These are phyloP conservation scores for Hanseniaspora guilliermondii DNA, from an alignment of 805 yeast species.

Conservation along the genomic window DNA sequence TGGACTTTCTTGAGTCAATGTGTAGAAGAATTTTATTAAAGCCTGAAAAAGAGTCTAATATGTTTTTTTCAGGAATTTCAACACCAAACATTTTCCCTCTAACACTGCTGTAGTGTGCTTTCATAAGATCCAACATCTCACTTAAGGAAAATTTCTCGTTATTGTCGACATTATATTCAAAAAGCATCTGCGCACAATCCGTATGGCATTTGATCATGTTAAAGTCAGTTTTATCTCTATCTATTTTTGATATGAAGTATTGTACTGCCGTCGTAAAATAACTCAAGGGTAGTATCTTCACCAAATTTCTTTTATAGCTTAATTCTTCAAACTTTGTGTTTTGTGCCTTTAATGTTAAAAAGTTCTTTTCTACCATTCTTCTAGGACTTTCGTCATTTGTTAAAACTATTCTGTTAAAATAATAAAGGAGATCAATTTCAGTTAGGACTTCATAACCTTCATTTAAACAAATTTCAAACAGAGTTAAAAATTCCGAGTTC, in stretches of 20 bases:
- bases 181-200: not conserved
- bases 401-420: not conserved
- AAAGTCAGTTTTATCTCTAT: not conserved
- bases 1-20: not conserved
- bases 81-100: not conserved
- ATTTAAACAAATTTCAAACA: not conserved
- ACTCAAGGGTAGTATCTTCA: not conserved
- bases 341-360: not conserved
- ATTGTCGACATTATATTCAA: not conserved
- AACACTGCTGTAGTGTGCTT: not conserved
- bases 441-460: not conserved
- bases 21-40: not conserved
- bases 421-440: not conserved
- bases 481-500: not conserved
- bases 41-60: not conserved
- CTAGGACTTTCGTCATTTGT: not conserved
- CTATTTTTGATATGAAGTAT: not conserved
- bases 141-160: not conserved
- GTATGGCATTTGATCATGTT: not conserved
- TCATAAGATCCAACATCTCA: not conserved
- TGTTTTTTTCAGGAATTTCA: not conserved
- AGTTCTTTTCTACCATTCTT: not conserved
- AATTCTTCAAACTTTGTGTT: not conserved
- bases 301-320: not conserved
- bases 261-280: not conserved